Evolutionary conservation across 805 yeast genomes (phyloP).

Genomic region (Candida succiphila): DNA sequence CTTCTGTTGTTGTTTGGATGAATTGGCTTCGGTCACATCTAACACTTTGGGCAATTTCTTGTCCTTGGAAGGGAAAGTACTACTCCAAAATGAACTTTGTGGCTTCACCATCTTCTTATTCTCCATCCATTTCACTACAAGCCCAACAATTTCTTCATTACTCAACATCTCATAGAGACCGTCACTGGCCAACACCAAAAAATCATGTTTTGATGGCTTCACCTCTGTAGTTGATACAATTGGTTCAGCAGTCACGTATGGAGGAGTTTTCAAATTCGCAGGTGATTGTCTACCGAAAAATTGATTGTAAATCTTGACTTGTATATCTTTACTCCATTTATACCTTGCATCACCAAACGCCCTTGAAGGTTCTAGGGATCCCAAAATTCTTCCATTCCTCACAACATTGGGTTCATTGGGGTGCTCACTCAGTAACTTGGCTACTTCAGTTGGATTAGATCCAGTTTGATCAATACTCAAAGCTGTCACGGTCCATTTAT

Average conservation of each 20-base stretch:
- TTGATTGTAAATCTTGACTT: constrained; percentile 59
- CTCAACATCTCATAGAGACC: constrained; percentile 88
- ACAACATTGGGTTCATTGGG: constrained; percentile 84
- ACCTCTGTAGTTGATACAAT: constrained; percentile 77
- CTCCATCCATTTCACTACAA: constrained; percentile 92
- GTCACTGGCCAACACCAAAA: constrained; percentile 87
- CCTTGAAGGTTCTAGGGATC: constrained; percentile 88
- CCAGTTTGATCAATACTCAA: constrained; percentile 92
- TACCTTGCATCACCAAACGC: constrained; percentile 97
- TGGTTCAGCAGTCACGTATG: constrained; percentile 96
- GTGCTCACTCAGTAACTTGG: constrained; percentile 75
- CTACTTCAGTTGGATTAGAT: constrained; percentile 78
- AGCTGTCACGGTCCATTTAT: constrained; percentile 81
- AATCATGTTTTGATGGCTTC: constrained; percentile 63
- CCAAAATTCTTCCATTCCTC: constrained; percentile 82
- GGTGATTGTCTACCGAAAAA: constrained; percentile 79
- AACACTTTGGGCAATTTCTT: constrained; percentile 49
- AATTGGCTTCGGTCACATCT: constrained; percentile 52
- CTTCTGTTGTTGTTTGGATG: constrained; percentile 47
- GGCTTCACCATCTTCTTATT: constrained; percentile 52
- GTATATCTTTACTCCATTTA: constrained; percentile 68
- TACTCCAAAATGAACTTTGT: constrained; percentile 33
- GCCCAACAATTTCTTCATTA: constrained; percentile 85
- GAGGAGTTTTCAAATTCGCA: constrained; percentile 72
- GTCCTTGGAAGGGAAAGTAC: constrained; percentile 22